A percentile compares a stretch with the other conserved stretches of the same genome.
These are phyloP conservation scores for Ilyonectria mors-panacis DNA, from an alignment of 2,329 filamentous ascomycete genomes.

Conservation along the genomic window DNA sequence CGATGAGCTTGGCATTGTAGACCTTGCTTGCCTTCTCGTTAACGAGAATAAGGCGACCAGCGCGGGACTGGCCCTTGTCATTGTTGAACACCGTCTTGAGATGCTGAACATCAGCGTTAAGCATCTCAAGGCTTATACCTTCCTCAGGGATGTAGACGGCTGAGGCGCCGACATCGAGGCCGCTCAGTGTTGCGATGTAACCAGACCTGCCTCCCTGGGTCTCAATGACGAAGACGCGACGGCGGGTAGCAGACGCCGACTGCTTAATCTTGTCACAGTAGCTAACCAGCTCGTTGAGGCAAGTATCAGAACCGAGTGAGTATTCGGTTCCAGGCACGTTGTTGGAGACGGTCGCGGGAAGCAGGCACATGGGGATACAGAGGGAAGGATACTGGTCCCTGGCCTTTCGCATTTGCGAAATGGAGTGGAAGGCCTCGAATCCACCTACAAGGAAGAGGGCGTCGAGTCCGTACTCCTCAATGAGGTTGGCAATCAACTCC, in stretches of 20 bases:
- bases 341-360: slow-evolving; percentile 98
- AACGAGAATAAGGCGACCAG: slow-evolving; percentile 94
- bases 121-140: slow-evolving; percentile 93
- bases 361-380: slow-evolving; percentile 90
- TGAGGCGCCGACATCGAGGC: slow-evolving; percentile 90
- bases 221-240: slow-evolving; percentile 97
- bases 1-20: slow-evolving; percentile 93
- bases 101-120: slow-evolving; percentile 90
- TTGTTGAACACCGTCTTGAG: slow-evolving; percentile 87
- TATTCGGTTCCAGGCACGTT: slow-evolving; percentile 99
- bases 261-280: slow-evolving; percentile 99
- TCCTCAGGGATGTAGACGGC: slow-evolving; percentile 98
- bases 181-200: slow-evolving; percentile 92
- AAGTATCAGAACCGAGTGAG: slow-evolving; percentile 96
- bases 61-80: slow-evolving; percentile 89
- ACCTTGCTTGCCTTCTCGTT: slow-evolving; percentile 94
- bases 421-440: slow-evolving; percentile 95
- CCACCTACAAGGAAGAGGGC: slow-evolving; percentile 93
- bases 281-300: slow-evolving; percentile 92
- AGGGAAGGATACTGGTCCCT: slow-evolving; percentile 85
- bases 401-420: slow-evolving; percentile 88
- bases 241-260: slow-evolving; percentile 92
- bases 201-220: slow-evolving; percentile 96
- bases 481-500: slow-evolving; percentile 84
- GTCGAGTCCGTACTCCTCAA: slow-evolving; percentile 90